Base-by-base conservation (phyloP, 2,329 filamentous ascomycete species). In the Botrytis elliptica region DNA sequence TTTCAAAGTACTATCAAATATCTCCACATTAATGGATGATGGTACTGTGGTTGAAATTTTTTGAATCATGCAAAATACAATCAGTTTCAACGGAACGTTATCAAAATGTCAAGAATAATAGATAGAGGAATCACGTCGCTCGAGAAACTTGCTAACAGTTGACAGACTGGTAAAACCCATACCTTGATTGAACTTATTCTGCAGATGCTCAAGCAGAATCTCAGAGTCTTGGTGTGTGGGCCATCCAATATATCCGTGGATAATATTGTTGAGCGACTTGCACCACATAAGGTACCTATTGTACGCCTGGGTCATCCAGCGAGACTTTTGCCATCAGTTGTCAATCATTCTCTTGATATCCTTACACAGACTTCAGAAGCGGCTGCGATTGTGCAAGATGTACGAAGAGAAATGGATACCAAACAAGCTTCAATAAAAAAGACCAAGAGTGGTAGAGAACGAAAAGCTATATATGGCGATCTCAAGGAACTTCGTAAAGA, bases 231-330 rank as follows among this genome's bases (percentile, higher is more conserved):
- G 2, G 95, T 98, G n/a, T 98, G 96, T 79, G 96, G 95, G 0
- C 96, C 96, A 0, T 97, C 94, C 44, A 99, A 99, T 81, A 95
- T 99, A 78, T 96, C 94, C 0, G 96, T 99, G 1, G 96, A 99
- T 86, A 99, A 99, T 80, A 97, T 99, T 74, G 95, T 98, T 14
- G 96, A 99, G 83, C 90, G 96, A 12, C 88, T 98, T 2, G 90
- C 94, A 2, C 90, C 93, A 0, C 92, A 95, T 82, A 94, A 94
- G 79, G 87, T 98, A 1, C 92, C 94, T 0, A 94, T 98, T 79
- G 88, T 98, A 52, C 92, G 96, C 2, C 88, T 99, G 0, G 96
- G 96, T 1, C 96, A 99, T 82, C 96, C 96, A 0, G 96, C 96
- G 1, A 91, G 96, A 33, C 87, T 99, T 40, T 86, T 99, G 0